Conservation (phyloP, 495 filamentous ascomycete species). For the Cercophora newfieldiana region DNA sequence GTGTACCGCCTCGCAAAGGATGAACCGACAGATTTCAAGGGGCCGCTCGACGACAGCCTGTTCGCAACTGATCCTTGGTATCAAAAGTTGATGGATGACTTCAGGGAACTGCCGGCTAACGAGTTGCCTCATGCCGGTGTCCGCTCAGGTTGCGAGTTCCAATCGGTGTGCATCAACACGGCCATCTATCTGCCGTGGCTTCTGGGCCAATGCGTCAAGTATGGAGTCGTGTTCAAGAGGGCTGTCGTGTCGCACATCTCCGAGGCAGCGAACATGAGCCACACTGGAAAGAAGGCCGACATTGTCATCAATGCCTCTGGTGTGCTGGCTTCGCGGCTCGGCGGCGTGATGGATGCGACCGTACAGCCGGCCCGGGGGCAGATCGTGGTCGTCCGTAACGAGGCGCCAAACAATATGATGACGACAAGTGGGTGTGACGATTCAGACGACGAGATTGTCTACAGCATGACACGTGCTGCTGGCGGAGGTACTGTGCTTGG, state of each 20-base stretch:
- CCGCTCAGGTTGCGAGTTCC: constrained; percentile 70
- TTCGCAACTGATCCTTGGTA: constrained; percentile 78
- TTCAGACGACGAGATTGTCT: constrained; percentile 74
- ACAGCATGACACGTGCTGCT: constrained; percentile 88
- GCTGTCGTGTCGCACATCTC: constrained; percentile 64
- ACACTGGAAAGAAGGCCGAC: constrained; percentile 61
- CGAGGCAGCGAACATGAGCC: constrained; percentile 67
- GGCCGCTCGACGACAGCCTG: constrained; percentile 55
- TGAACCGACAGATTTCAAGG: constrained; percentile 24
- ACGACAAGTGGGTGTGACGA: constrained; percentile 76
- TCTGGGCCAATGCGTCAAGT: constrained; percentile 67
- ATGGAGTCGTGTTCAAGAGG: constrained; percentile 66
- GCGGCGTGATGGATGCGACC: constrained; percentile 76
- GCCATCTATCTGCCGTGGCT: constrained; percentile 87
- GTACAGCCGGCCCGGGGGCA: constrained; percentile 83
- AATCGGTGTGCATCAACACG: constrained; percentile 88
- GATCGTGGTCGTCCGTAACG: constrained; percentile 84
- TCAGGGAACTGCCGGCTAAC: constrained; percentile 56
- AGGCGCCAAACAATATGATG: constrained; percentile 70
- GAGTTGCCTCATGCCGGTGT: constrained; percentile 40
- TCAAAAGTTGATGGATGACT: constrained; percentile 70
- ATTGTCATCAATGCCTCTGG: constrained; percentile 89
- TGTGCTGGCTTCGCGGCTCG: constrained; percentile 67
- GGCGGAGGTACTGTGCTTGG: constrained; percentile 79
- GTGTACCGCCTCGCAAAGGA: constrained; percentile 46